phyloP scores from a whole-genome alignment of 2,329 filamentous ascomycete species.

The Cercospora zeae-maydis region DNA sequence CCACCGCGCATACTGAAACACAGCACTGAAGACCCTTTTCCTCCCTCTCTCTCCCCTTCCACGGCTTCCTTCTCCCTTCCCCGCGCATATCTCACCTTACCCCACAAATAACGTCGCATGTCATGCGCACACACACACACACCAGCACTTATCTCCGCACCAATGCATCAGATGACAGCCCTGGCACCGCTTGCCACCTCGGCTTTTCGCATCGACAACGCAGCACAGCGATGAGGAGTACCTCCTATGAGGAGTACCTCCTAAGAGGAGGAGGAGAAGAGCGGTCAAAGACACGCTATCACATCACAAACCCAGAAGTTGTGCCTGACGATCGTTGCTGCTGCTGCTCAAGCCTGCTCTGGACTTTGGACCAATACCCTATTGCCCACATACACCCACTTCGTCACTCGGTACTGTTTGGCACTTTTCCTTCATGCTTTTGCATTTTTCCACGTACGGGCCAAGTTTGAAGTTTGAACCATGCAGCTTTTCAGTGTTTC shows the following conservation, averaged over 20 bases:
- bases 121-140: not conserved
- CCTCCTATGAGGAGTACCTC: too few relatives aligned
- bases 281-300: not conserved
- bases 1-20: too few relatives aligned
- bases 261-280: not conserved
- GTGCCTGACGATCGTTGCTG: slow-evolving; percentile 12
- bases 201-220: not conserved
- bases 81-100: not conserved
- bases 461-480: too few relatives aligned
- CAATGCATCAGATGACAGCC: not conserved
- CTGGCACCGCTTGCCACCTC: not conserved
- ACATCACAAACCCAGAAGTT: not conserved
- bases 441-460: too few relatives aligned
- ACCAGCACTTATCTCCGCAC: too few relatives aligned
- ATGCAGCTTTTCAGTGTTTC: not conserved
- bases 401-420: not conserved
- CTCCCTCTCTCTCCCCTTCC: too few relatives aligned
- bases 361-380: not conserved
- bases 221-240: too few relatives aligned
- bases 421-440: too few relatives aligned
- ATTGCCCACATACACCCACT: slow-evolving; percentile 1
- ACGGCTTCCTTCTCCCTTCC: not conserved
- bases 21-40: too few relatives aligned
- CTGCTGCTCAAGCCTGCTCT: too few relatives aligned
- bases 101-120: not conserved